Conservation (phyloP, 208 protist genomes). For the Acanthamoeba sp. region DNA sequence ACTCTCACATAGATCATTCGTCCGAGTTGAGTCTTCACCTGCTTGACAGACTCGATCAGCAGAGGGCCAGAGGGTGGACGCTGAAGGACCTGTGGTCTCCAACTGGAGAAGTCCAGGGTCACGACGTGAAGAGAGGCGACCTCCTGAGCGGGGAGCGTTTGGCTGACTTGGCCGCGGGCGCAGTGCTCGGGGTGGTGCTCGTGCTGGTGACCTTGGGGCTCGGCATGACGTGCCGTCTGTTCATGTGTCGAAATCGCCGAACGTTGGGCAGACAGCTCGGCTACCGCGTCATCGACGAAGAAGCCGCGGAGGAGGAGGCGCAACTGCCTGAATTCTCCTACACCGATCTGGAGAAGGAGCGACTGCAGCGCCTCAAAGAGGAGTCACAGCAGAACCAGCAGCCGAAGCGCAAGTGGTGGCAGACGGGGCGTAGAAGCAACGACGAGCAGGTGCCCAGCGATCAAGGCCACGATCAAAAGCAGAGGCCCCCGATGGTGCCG, state of each 20-base stretch:
- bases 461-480: background rate
- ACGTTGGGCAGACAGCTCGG: background rate
- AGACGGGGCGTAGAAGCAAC: background rate
- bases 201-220: background rate
- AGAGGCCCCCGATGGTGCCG: background rate
- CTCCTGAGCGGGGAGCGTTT: background rate
- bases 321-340: background rate
- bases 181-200: background rate
- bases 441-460: background rate
- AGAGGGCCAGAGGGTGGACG: background rate
- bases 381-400: background rate
- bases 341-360: background rate
- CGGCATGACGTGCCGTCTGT: background rate
- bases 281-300: background rate
- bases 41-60: background rate
- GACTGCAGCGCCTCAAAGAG: background rate
- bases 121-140: background rate
- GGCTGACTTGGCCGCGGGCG: constrained; percentile 9
- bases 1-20: background rate
- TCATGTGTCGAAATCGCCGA: background rate
- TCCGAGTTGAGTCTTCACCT: background rate
- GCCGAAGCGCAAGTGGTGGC: constrained; percentile 17
- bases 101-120: background rate
- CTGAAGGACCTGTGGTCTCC: background rate
- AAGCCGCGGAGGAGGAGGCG: background rate